phyloP scores from a whole-genome alignment of 2,329 filamentous ascomycete genomes.

The Albifimbria verrucaria region DNA sequence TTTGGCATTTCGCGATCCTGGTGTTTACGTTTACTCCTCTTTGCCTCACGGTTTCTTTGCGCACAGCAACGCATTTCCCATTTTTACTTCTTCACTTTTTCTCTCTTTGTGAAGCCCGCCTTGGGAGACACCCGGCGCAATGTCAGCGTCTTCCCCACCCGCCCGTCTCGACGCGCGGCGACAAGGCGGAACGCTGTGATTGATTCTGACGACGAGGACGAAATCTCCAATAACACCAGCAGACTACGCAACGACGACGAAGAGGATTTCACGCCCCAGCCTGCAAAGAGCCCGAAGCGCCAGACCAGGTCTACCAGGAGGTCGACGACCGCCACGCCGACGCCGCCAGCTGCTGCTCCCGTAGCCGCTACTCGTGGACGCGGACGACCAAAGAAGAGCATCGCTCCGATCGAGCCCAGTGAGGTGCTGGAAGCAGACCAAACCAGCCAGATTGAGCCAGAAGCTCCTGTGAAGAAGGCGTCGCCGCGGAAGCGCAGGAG shows the following conservation, averaged over 20 bases:
- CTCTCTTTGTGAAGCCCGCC: neutral
- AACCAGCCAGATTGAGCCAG: constrained; percentile 28
- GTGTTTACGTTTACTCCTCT: neutral
- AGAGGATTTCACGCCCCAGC: constrained; percentile 77
- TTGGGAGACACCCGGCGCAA: constrained; percentile 11
- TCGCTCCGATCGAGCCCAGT: constrained; percentile 29
- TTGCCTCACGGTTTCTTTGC: neutral
- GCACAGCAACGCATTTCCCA: neutral
- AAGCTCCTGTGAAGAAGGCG: constrained; percentile 33
- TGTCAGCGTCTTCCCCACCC: constrained; percentile 31
- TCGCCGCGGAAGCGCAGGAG: constrained; percentile 69
- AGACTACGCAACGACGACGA: constrained; percentile 57
- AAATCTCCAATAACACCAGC: constrained; percentile 51
- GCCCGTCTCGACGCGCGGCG: constrained; percentile 39
- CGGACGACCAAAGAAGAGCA: constrained; percentile 40
- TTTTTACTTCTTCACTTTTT: neutral
- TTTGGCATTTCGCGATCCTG: too few species aligned
- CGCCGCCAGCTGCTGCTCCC: constrained; percentile 36
- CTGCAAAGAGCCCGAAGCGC: constrained; percentile 54
- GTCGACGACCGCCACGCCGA: constrained; percentile 42
- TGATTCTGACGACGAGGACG: constrained; percentile 77
- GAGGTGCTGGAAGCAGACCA: constrained; percentile 30
- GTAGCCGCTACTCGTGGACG: constrained; percentile 34
- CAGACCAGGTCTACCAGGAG: constrained; percentile 38
- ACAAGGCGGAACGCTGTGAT: constrained; percentile 70